A percentile compares a stretch with the other conserved stretches of the same genome.
Conservation (phyloP, 805 yeast species). For the Saturnispora sanitii region DNA sequence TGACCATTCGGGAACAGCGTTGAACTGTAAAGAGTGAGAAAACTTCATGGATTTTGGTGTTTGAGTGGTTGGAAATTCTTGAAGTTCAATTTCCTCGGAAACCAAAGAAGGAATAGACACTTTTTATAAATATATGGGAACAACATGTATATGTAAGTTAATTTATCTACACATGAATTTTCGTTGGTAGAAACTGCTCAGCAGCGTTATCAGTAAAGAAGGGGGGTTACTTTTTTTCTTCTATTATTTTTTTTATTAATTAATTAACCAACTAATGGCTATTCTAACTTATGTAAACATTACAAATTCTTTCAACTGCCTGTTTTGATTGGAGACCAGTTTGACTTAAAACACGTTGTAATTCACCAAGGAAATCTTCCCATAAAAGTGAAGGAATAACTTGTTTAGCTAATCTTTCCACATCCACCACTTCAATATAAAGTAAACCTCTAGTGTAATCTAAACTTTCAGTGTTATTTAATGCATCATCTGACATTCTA, state of each 20-base stretch:
- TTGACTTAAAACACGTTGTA: slow-evolving; percentile 45
- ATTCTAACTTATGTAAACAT: too few relatives aligned
- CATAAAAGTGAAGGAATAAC: slow-evolving; percentile 42
- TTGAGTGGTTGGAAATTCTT: neutral
- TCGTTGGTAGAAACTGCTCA: too few relatives aligned
- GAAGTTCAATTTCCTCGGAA: slow-evolving; percentile 4
- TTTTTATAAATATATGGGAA: too few relatives aligned
- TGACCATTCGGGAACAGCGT: slow-evolving; percentile 98
- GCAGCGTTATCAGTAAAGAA: too few relatives aligned
- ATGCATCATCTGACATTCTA: slow-evolving; percentile 16
- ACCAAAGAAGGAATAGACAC: too few relatives aligned
- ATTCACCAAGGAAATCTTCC: slow-evolving; percentile 52
- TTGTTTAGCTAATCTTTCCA: slow-evolving; percentile 39
- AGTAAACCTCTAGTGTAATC: slow-evolving; percentile 47
- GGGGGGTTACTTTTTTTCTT: too few relatives aligned
- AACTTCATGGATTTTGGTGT: slow-evolving; percentile 58
- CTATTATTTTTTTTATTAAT: too few relatives aligned
- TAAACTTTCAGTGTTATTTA: slow-evolving; percentile 15
- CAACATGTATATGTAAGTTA: too few relatives aligned
- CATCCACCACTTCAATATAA: slow-evolving; percentile 53
- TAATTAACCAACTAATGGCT: too few relatives aligned
- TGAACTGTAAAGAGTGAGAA: slow-evolving; percentile 88
- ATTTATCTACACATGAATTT: too few relatives aligned
- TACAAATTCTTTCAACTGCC: slow-evolving; percentile 51
- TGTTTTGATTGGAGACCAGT: slow-evolving; percentile 31